Evolutionary conservation across 2,329 filamentous ascomycete genomes (phyloP).

Genomic region (Clonostachys chloroleuca): DNA sequence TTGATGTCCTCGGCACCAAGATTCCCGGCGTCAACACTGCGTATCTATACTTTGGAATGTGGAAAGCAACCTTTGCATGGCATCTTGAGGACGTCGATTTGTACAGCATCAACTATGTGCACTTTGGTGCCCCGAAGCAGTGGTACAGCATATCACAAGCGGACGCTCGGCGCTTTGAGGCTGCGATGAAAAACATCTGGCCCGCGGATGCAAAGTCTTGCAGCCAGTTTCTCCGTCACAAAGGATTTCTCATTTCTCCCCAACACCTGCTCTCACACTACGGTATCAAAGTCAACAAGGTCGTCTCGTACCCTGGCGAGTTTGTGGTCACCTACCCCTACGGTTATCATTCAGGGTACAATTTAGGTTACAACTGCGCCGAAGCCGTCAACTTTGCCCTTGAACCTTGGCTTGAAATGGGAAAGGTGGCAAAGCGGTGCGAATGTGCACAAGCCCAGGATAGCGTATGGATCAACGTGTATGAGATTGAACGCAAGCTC

Average conservation of each 20-base stretch:
- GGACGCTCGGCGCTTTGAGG: slow-evolving; percentile 88
- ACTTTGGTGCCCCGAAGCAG: slow-evolving; percentile 97
- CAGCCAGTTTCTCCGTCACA: slow-evolving; percentile 93
- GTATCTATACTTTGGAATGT: slow-evolving; percentile 98
- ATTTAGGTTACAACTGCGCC: slow-evolving; percentile 96
- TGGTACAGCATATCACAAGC: slow-evolving; percentile 99
- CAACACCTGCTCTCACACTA: slow-evolving; percentile 81
- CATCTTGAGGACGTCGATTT: slow-evolving; percentile 97
- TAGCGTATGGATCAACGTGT: slow-evolving; percentile 97
- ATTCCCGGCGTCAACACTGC: slow-evolving; percentile 97
- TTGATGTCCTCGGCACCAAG: slow-evolving; percentile 92
- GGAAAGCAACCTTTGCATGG: slow-evolving; percentile 99
- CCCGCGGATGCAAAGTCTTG: slow-evolving; percentile 92
- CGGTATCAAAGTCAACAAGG: slow-evolving; percentile 92
- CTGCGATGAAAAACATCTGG: slow-evolving; percentile 94
- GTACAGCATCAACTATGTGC: slow-evolving; percentile 99
- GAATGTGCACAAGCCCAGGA: slow-evolving; percentile 93
- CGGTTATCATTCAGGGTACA: slow-evolving; percentile 97
- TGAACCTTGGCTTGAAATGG: slow-evolving; percentile 92
- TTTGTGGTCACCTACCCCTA: slow-evolving; percentile 99
- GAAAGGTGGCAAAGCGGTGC: slow-evolving; percentile 93
- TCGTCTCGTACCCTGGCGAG: slow-evolving; percentile 93
- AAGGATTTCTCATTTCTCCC: slow-evolving; percentile 94
- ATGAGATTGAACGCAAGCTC: slow-evolving; percentile 91
- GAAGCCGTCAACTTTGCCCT: slow-evolving; percentile 98